Conservation (phyloP, 2,329 filamentous ascomycete genomes). For the Colletotrichum magnum region DNA sequence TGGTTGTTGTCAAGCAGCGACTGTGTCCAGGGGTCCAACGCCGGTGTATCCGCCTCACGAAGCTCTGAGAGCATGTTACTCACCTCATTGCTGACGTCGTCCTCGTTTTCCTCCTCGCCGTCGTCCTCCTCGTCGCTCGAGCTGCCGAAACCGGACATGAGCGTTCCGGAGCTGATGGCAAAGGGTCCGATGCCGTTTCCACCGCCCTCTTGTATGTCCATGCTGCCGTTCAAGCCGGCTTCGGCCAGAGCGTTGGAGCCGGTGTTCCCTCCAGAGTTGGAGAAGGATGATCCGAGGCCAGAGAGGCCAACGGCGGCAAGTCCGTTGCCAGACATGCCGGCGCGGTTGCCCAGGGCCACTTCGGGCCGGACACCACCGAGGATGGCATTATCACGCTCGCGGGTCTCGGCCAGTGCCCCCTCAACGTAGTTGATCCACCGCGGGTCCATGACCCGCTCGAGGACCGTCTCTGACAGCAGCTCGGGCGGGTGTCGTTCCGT, state of each 20-base stretch:
- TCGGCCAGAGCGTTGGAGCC: slow-evolving; percentile 41
- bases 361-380: slow-evolving; percentile 95
- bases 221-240: slow-evolving; percentile 52
- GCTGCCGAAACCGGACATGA: slow-evolving; percentile 93
- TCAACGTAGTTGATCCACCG: slow-evolving; percentile 97
- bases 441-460: slow-evolving; percentile 89
- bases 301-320: slow-evolving; percentile 59
- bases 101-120: slow-evolving; percentile 88
- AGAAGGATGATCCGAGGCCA: slow-evolving; percentile 54
- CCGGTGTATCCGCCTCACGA: slow-evolving; percentile 36
- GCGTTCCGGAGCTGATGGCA: slow-evolving; percentile 78
- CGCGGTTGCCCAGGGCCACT: slow-evolving; percentile 85
- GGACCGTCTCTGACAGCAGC: slow-evolving; percentile 83
- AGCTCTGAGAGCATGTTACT: slow-evolving; percentile 54
- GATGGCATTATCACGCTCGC: slow-evolving; percentile 98
- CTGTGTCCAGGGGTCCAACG: slow-evolving; percentile 40
- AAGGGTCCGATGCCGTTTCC: slow-evolving; percentile 80
- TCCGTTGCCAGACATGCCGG: slow-evolving; percentile 63
- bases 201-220: slow-evolving; percentile 76
- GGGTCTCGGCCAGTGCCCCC: slow-evolving; percentile 90
- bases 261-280: slow-evolving; percentile 43
- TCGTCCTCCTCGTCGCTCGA: slow-evolving; percentile 97
- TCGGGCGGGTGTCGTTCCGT: slow-evolving; percentile 94
- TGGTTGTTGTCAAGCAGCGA: slow-evolving; percentile 43
- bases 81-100: slow-evolving; percentile 79